Evolutionary conservation across 352 stramenopile species (phyloP).

Genomic region (Halophytophthora batemanensis): DNA sequence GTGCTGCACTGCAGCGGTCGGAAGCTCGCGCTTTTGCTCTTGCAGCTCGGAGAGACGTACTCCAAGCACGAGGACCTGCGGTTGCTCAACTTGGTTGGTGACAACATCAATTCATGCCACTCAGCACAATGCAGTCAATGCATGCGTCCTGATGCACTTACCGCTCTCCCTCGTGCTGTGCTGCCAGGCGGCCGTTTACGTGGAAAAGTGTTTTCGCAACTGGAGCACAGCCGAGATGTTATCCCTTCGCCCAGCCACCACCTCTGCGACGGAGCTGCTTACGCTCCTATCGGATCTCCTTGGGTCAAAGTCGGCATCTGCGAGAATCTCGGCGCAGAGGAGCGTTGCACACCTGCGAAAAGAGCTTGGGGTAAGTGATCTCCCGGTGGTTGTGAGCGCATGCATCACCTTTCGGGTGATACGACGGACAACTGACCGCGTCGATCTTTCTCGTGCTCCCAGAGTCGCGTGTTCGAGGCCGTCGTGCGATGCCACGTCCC

Average conservation of each 20-base stretch:
- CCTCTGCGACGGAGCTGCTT: constrained; percentile 19
- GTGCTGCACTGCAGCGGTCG: constrained; percentile 49
- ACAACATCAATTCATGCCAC: background rate
- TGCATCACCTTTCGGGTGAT: too few relatives aligned
- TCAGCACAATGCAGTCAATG: background rate
- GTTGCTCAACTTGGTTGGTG: constrained; percentile 47
- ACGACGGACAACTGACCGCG: background rate
- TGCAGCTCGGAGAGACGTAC: constrained; percentile 27
- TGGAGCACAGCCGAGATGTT: constrained; percentile 28
- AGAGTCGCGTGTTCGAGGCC: constrained; percentile 9
- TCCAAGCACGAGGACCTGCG: constrained; percentile 34
- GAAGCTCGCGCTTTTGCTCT: constrained; percentile 33
- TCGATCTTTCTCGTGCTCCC: background rate
- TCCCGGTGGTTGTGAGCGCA: background rate
- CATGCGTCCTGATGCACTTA: too few relatives aligned
- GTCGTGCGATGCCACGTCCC: constrained; percentile 6
- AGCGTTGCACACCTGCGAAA: constrained; percentile 28
- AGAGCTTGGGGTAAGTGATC: constrained; percentile 39
- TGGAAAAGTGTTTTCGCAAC: constrained; percentile 56
- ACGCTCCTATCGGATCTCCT: constrained; percentile 28
- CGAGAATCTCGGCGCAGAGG: constrained; percentile 47
- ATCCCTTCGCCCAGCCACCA: constrained; percentile 20
- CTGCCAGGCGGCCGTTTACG: constrained; percentile 47
- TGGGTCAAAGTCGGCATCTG: constrained; percentile 40
- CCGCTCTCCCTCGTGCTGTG: background rate